These are phyloP conservation scores for Candida pini DNA, from an alignment of 805 yeast species.

Conservation along the genomic window DNA sequence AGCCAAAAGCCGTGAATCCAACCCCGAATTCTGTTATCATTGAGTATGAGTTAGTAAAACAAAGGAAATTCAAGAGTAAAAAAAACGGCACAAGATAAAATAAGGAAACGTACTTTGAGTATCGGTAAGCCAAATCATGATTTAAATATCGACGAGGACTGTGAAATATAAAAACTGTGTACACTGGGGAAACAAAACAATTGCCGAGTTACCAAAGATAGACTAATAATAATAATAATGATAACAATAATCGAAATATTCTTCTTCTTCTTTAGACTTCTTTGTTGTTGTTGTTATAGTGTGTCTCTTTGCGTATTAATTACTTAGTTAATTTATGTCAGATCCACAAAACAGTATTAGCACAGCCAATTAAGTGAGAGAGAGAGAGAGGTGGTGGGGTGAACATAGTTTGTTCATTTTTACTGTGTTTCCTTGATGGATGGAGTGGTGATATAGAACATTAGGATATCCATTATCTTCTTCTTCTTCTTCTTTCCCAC, in stretches of 20 bases:
- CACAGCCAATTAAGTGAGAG: too few relatives aligned
- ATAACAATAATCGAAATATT: too few relatives aligned
- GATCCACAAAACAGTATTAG: too few relatives aligned
- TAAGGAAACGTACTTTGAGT: slow-evolving; percentile 52
- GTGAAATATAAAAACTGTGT: background rate
- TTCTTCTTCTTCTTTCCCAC: background rate
- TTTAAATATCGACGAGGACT: too few relatives aligned
- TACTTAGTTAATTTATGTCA: background rate
- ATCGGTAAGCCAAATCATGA: slow-evolving; percentile 70
- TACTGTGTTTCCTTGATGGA: too few relatives aligned
- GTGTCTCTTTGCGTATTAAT: background rate
- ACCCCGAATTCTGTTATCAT: slow-evolving; percentile 70
- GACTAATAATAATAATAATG: too few relatives aligned
- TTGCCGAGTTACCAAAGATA: too few relatives aligned
- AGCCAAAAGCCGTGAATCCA: slow-evolving; percentile 84
- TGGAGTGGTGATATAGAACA: too few relatives aligned
- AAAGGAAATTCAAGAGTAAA: background rate
- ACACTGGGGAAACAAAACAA: too few relatives aligned
- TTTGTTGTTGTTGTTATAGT: background rate
- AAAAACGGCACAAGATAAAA: background rate
- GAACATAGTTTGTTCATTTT: too few relatives aligned
- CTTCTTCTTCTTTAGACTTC: background rate
- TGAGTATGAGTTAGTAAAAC: slow-evolving; percentile 1
- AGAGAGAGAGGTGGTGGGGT: too few relatives aligned
- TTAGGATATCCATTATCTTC: too few relatives aligned